Percentiles rank a stretch among this genome's conserved stretches.
Evolutionary conservation across 2,329 filamentous ascomycete species (phyloP).

Genomic region (Ophiostoma sp.): DNA sequence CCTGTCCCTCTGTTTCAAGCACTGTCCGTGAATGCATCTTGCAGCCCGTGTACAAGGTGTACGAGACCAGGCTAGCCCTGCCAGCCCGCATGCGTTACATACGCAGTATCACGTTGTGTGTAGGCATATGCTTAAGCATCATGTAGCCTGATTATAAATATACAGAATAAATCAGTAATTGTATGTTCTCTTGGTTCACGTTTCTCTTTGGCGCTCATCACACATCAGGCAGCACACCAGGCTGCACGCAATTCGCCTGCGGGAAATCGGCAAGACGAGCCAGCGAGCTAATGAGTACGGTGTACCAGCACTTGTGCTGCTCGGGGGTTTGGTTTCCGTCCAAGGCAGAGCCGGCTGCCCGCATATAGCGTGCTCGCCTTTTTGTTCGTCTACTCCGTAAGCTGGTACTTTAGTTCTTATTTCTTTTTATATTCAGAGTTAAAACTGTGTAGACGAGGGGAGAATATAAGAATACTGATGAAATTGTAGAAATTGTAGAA

Average conservation of each 20-base stretch:
- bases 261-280: not conserved
- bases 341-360: not conserved
- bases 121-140: not conserved
- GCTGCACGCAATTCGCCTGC: not conserved
- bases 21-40: not conserved
- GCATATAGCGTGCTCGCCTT: too few species aligned
- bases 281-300: not conserved
- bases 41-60: not conserved
- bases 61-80: slow-evolving; percentile 11
- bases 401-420: not conserved
- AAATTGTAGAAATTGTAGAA: too few species aligned
- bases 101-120: too few species aligned
- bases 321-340: not conserved
- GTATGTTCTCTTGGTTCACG: not conserved
- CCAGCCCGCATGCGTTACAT: not conserved
- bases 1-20: slow-evolving; percentile 13
- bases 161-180: not conserved
- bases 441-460: too few species aligned
- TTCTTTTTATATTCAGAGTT: too few species aligned
- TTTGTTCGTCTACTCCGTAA: not conserved
- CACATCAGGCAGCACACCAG: not conserved
- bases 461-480: too few species aligned
- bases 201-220: not conserved
- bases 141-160: not conserved
- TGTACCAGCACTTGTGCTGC: not conserved